Evolutionary conservation across 2,329 filamentous ascomycete species (phyloP).

Genomic region (Penicillium sp.): DNA sequence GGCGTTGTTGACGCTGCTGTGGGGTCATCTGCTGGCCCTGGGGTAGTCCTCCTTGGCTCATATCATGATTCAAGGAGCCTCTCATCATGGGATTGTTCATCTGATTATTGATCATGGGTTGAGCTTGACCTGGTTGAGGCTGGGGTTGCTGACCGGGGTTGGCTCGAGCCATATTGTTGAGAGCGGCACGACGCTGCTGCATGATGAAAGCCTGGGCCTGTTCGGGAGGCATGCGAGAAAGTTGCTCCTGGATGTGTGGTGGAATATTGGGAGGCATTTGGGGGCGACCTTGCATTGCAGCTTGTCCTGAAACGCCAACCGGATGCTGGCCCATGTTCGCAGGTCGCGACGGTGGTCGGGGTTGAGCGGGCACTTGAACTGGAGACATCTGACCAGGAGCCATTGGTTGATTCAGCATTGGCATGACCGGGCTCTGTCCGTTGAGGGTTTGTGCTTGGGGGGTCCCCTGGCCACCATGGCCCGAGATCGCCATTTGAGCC

Average conservation of each 20-base stretch:
- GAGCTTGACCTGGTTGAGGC: constrained; percentile 35
- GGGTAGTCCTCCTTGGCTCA: constrained; percentile 28
- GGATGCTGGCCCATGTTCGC: constrained; percentile 36
- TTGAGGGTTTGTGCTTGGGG: constrained; percentile 40
- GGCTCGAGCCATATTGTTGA: constrained; percentile 35
- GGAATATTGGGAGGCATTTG: constrained; percentile 38
- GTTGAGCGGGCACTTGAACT: constrained; percentile 34
- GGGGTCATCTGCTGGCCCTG: constrained; percentile 33
- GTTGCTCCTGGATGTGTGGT: constrained; percentile 35
- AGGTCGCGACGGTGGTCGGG: constrained; percentile 36
- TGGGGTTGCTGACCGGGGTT: constrained; percentile 32
- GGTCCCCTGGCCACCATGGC: constrained; percentile 46
- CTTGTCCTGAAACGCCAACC: constrained; percentile 29
- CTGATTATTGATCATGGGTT: constrained; percentile 34
- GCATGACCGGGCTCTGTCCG: constrained; percentile 43
- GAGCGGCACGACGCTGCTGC: constrained; percentile 34
- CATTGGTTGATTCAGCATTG: constrained; percentile 47
- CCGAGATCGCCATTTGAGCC: constrained; percentile 48
- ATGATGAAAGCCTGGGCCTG: constrained; percentile 35
- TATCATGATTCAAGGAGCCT: constrained; percentile 35
- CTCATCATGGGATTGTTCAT: constrained; percentile 37
- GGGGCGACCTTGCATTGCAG: constrained; percentile 34
- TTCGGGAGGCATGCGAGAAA: constrained; percentile 37
- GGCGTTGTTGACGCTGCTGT: constrained; percentile 37
- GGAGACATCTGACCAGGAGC: constrained; percentile 41